Conservation (phyloP, 352 stramenopile genomes). For the Globisporangium alternatum region DNA sequence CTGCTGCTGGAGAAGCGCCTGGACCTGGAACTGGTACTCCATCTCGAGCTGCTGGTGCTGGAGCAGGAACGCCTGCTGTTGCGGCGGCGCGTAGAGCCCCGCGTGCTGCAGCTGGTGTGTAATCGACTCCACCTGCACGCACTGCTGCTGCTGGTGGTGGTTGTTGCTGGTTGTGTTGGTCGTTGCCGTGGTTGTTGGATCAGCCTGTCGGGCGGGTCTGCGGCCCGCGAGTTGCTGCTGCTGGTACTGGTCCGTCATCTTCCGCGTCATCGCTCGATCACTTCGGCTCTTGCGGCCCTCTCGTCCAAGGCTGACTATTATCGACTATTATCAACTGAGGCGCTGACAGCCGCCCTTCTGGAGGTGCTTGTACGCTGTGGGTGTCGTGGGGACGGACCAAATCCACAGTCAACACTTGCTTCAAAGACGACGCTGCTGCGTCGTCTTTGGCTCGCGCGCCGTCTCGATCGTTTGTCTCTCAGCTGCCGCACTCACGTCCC, state of each 20-base stretch:
- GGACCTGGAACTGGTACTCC: neutral
- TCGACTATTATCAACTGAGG: too few species aligned
- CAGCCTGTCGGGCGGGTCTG: neutral
- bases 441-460: neutral
- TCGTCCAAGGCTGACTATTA: neutral
- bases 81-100: neutral
- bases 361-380: neutral
- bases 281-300: neutral
- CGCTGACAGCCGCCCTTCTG: too few species aligned
- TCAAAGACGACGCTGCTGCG: neutral
- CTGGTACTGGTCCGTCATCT: neutral
- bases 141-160: slow-evolving; percentile 5
- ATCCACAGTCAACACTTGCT: neutral
- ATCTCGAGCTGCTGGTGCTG: slow-evolving; percentile 4
- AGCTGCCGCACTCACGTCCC: neutral
- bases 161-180: neutral
- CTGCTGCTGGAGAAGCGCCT: neutral
- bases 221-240: neutral
- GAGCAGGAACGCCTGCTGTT: neutral
- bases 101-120: slow-evolving; percentile 8
- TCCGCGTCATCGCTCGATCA: neutral
- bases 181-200: neutral
- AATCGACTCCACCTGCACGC: slow-evolving; percentile 4
- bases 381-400: neutral
- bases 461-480: neutral